Percentiles rank a stretch among this genome's conserved stretches.
Conservation (phyloP, 2,329 filamentous ascomycete species). For the Trichoderma citrinoviride region DNA sequence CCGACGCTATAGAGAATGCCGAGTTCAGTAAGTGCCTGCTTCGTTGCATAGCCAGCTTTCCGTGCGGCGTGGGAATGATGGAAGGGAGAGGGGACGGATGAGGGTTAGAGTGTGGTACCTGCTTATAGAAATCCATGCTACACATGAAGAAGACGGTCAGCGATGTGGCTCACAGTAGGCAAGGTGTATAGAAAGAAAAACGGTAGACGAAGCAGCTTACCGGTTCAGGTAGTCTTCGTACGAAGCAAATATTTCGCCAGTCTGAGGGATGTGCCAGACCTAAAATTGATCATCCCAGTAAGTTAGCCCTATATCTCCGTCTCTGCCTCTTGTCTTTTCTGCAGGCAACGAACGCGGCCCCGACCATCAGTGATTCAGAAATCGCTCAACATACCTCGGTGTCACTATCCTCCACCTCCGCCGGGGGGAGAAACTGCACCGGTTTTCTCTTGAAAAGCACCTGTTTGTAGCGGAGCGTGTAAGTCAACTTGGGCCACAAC, state of each 20-base stretch:
- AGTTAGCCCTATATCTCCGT: neutral
- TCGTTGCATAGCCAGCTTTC: conserved; percentile 3
- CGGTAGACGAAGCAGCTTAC: conserved; percentile 49
- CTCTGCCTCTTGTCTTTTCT: neutral
- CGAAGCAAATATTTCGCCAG: conserved; percentile 81
- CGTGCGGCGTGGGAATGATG: neutral
- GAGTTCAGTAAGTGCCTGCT: conserved; percentile 17
- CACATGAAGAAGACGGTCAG: conserved; percentile 22
- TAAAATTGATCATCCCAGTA: conserved; percentile 37
- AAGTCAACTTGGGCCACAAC: neutral
- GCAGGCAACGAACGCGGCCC: neutral
- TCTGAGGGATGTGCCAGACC: conserved; percentile 91
- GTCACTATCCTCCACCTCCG: conserved; percentile 74
- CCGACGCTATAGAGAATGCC: conserved; percentile 55
- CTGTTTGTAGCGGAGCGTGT: neutral
- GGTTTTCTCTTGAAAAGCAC: conserved; percentile 81
- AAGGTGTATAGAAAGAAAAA: neutral
- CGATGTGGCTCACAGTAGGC: neutral
- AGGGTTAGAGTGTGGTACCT: conserved; percentile 50
- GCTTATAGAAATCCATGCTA: conserved; percentile 91
- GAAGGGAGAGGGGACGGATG: neutral
- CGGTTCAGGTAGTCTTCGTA: conserved; percentile 86
- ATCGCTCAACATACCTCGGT: conserved; percentile 62
- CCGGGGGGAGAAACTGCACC: conserved; percentile 73
- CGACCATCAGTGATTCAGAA: neutral